A percentile compares a stretch with the other conserved stretches of the same genome.
Conservation (phyloP, 2,329 filamentous ascomycete genomes). For the Bipolaris bicolor region DNA sequence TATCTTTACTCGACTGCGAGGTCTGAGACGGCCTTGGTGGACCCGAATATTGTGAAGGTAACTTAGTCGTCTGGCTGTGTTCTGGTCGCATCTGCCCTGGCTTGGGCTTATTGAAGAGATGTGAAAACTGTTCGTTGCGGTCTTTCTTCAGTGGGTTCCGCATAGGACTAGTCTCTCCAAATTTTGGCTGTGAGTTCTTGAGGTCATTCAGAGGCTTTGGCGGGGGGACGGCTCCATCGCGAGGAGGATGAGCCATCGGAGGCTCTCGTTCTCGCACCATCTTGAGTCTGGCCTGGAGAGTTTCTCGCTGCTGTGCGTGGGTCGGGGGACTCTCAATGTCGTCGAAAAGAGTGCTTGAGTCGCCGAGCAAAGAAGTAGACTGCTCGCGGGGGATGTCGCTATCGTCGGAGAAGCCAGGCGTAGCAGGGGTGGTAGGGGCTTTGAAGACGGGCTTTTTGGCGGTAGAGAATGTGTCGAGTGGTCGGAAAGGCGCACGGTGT, state of each 20-base stretch:
- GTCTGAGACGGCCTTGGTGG: constrained; percentile 11
- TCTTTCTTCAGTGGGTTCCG: constrained; percentile 55
- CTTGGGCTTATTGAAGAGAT: constrained; percentile 61
- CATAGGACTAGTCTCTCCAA: constrained; percentile 65
- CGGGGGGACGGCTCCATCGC: constrained; percentile 21
- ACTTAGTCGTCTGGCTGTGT: constrained; percentile 52
- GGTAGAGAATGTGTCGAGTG: constrained; percentile 43
- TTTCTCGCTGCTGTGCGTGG: constrained; percentile 2
- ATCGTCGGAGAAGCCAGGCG: constrained; percentile 9
- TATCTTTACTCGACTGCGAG: constrained; percentile 5
- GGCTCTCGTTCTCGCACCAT: constrained; percentile 62
- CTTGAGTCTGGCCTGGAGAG: constrained; percentile 24
- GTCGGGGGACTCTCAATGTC: constrained; percentile 21
- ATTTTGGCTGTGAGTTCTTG: constrained; percentile 51
- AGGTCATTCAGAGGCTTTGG: constrained; percentile 44
- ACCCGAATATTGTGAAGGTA: constrained; percentile 29
- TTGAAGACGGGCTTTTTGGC: constrained; percentile 41
- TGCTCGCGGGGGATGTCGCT: constrained; percentile 14
- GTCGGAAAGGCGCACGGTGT: constrained; percentile 41
- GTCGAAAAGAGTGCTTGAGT: constrained; percentile 47
- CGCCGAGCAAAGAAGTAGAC: constrained; percentile 30
- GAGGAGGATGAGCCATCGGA: constrained; percentile 44
- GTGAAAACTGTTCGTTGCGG: constrained; percentile 36
- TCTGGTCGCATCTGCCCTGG: constrained; percentile 57
- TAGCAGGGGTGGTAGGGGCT: constrained; percentile 7